phyloP scores from a whole-genome alignment of 1,139 yeast genomes.

The Hyphopichia khmerensis region DNA sequence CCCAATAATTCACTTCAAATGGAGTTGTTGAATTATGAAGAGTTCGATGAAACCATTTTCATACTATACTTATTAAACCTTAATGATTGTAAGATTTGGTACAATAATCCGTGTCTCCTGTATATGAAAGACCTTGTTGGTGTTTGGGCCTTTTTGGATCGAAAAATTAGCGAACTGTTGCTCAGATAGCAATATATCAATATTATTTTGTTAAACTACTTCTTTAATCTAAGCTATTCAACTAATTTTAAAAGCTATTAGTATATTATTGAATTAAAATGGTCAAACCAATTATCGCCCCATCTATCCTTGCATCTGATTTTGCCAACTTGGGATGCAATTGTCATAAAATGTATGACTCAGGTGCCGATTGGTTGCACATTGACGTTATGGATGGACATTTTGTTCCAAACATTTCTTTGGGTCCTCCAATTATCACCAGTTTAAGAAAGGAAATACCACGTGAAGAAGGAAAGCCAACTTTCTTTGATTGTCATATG shows the following conservation, averaged over 20 bases:
- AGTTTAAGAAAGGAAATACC: slow-evolving; percentile 81
- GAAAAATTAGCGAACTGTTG: no score
- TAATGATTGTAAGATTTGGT: no score
- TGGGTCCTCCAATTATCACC: slow-evolving; percentile 87
- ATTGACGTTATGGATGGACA: slow-evolving; percentile 99
- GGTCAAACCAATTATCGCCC: slow-evolving; percentile 89
- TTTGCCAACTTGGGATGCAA: slow-evolving; percentile 87
- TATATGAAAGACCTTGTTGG: no score
- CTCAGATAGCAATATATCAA: neutral
- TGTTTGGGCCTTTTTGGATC: no score
- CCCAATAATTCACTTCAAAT: no score
- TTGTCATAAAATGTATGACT: slow-evolving; percentile 74
- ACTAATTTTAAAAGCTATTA: no score
- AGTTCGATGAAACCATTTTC: no score
- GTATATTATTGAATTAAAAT: slow-evolving; percentile 24
- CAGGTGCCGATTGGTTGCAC: slow-evolving; percentile 92
- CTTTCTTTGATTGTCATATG: slow-evolving; percentile 98
- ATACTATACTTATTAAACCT: no score
- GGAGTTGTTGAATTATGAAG: no score
- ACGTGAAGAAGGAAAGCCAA: slow-evolving; percentile 37
- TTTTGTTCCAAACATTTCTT: slow-evolving; percentile 92
- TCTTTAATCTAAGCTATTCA: neutral
- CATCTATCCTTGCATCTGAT: slow-evolving; percentile 93
- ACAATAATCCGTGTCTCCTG: no score
- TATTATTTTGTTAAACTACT: neutral